Base-by-base conservation (phyloP, 106 monocot genomes). In the Posidonia australis region DNA sequence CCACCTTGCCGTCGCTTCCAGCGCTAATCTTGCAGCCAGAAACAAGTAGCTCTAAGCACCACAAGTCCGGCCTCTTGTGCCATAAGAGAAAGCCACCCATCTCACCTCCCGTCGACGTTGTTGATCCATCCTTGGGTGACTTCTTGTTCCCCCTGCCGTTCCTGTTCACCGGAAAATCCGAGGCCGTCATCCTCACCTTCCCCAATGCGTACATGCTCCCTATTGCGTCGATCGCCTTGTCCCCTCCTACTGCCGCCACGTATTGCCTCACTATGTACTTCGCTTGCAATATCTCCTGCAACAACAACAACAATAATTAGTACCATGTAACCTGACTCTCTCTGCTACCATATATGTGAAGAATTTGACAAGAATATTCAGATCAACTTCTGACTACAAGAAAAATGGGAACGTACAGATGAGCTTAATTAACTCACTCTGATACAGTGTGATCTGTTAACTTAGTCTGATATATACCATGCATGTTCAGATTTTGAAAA, bases 211-310 rank as follows among this genome's bases (percentile, higher is more conserved):
- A 93, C 93, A 89, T 86, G 74, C 83, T 93, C 20, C 12, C 55
- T 32, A 84, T 70, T 14, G 73, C 54, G 19, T 73, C 67, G 51
- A 93, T 16, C 45, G 83, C 89, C 42, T 61, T 31, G 30, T 81
- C 81, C 41, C 93, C 93, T 13, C 93, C 93, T 0, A 65, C 45
- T 23, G 93, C 93, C 21, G 93, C 89, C 0, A 89, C 36, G 71
- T 93, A 93, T 44, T 93, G 93, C 64, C 78, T 72, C 32, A 93
- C 73, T 11, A 93, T 93, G 79, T 93, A 93, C 54, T 84, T 89
- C 3, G 93, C 89, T 83, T 79, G 85, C 0, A 85, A 93, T 2
- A 56, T 67, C 51, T 86, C 83, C 92, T 84, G 62, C 22, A 59
- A 29, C 54, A 26, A 1, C 49, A 17, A 49, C 16, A 7, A n/a